phyloP scores from a whole-genome alignment of 2,329 filamentous ascomycete genomes.

The Aspergillus novoparasiticus region DNA sequence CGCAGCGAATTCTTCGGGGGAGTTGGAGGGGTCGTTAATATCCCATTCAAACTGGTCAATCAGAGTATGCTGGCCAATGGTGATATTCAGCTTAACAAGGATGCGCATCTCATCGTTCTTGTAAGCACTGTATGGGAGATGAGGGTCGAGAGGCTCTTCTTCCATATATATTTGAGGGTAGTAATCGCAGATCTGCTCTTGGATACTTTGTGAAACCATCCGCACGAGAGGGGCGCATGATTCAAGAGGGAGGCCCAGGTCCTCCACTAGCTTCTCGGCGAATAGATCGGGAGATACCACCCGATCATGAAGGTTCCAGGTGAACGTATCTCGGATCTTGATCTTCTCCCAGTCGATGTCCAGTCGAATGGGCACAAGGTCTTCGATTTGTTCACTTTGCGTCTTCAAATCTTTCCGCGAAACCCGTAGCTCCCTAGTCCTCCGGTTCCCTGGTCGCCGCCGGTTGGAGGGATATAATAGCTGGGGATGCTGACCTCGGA shows the following conservation, averaged over 20 bases:
- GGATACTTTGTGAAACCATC: conserved; percentile 70
- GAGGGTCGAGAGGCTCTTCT: conserved; percentile 86
- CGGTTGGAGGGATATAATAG: conserved; percentile 80
- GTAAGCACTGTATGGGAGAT: conserved; percentile 88
- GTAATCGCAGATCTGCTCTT: conserved; percentile 89
- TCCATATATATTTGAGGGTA: conserved; percentile 89
- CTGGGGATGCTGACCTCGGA: conserved; percentile 63
- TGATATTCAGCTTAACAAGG: conserved; percentile 93
- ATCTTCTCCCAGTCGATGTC: conserved; percentile 97
- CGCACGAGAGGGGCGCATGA: conserved; percentile 58
- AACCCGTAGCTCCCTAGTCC: conserved; percentile 72
- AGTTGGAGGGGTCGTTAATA: conserved; percentile 92
- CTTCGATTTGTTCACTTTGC: conserved; percentile 88
- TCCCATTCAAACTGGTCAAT: conserved; percentile 99
- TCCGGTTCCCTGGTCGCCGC: conserved; percentile 73
- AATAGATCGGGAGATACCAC: conserved; percentile 79
- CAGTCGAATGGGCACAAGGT: conserved; percentile 85
- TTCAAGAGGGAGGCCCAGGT: conserved; percentile 75
- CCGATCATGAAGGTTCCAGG: conserved; percentile 95
- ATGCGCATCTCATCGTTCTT: conserved; percentile 99
- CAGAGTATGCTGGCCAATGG: conserved; percentile 89
- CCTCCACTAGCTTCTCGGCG: conserved; percentile 85
- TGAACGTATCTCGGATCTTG: conserved; percentile 94
- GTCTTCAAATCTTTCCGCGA: conserved; percentile 77
- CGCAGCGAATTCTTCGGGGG: conserved; percentile 88